Evolutionary conservation across 73 alveolate genomes (phyloP).

Genomic region (Tetrahymena elliotti): DNA sequence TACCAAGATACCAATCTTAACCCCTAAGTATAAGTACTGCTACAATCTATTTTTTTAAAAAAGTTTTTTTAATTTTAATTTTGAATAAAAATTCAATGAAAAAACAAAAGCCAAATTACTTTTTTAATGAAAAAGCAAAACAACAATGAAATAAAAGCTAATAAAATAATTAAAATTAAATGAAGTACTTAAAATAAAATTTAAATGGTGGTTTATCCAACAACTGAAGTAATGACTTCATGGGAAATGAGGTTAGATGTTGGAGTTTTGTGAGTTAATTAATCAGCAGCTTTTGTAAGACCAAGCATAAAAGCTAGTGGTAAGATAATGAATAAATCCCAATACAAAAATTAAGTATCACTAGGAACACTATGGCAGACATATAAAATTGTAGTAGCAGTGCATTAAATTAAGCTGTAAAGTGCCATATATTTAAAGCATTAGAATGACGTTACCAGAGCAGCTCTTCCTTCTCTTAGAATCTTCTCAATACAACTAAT

Average conservation of each 20-base stretch:
- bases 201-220: background rate
- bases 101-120: too few species aligned
- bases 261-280: conserved; percentile 15
- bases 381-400: conserved; percentile 60
- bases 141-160: too few species aligned
- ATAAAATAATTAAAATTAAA: too few species aligned
- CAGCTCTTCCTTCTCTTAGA: conserved; percentile 50
- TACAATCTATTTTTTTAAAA: background rate
- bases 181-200: background rate
- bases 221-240: background rate
- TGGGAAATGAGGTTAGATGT: background rate
- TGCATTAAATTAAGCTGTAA: conserved; percentile 77
- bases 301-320: conserved; percentile 85
- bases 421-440: conserved; percentile 88
- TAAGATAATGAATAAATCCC: conserved; percentile 69
- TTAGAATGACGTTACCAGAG: conserved; percentile 83
- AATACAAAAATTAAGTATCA: conserved; percentile 71
- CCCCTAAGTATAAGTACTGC: background rate
- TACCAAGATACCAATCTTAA: background rate
- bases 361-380: conserved; percentile 55
- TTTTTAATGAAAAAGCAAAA: too few species aligned
- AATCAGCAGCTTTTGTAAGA: conserved; percentile 72
- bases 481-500: conserved; percentile 58
- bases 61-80: background rate
- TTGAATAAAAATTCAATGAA: too few species aligned